Conservation (phyloP, 257 asterid genomes). For the Solanum paucissectum region DNA sequence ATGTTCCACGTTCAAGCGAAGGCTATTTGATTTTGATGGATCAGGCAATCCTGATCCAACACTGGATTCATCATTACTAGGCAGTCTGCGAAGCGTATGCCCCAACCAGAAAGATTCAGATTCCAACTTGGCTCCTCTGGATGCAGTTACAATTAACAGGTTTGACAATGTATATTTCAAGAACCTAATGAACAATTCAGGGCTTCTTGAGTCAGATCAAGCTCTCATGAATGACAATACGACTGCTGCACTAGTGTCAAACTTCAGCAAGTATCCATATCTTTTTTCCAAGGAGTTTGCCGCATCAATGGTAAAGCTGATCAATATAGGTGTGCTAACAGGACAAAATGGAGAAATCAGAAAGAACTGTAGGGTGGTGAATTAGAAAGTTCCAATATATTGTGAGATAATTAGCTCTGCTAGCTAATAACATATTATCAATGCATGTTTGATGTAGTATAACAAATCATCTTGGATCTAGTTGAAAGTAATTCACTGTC, state of each 20-base stretch:
- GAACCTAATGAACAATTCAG: constrained; percentile 37
- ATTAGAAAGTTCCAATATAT: constrained; percentile 6
- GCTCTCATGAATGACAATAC: constrained; percentile 40
- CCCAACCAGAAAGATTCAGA: constrained; percentile 38
- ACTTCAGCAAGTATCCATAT: constrained; percentile 36
- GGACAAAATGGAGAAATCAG: constrained; percentile 56
- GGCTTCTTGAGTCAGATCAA: constrained; percentile 62
- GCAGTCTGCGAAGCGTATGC: constrained; percentile 30
- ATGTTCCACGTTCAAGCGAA: constrained; percentile 46
- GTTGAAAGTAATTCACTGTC: neutral
- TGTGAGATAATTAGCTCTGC: neutral
- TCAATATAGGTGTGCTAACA: constrained; percentile 39
- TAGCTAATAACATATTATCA: neutral
- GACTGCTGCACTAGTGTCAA: constrained; percentile 38
- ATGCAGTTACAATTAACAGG: constrained; percentile 21
- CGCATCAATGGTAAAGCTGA: constrained; percentile 55
- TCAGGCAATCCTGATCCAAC: constrained; percentile 66
- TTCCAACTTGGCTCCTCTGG: constrained; percentile 45
- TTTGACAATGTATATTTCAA: constrained; percentile 58
- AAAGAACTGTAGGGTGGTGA: constrained; percentile 48
- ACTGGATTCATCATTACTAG: constrained; percentile 32
- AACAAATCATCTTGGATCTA: neutral
- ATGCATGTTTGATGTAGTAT: neutral
- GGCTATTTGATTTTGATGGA: constrained; percentile 68
- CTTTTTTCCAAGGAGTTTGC: constrained; percentile 46